Evolutionary conservation across 2,329 filamentous ascomycete species (phyloP).

Genomic region (Microdochium bolleyi): DNA sequence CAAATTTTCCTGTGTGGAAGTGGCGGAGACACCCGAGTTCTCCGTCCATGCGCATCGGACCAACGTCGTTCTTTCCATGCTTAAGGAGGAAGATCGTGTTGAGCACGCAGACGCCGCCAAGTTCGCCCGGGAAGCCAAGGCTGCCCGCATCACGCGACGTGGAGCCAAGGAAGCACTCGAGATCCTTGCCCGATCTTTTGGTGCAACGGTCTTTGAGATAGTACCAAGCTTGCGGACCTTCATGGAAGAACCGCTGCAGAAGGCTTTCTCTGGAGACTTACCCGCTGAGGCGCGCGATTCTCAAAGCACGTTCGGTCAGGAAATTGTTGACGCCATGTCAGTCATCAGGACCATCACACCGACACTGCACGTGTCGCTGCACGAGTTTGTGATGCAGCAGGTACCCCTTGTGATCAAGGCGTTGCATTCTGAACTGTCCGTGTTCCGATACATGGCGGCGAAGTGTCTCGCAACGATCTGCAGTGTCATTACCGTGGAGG

Average conservation of each 20-base stretch:
- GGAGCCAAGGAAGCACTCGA: conserved; percentile 93
- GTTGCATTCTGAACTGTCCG: conserved; percentile 78
- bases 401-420: conserved; percentile 83
- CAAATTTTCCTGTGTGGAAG: conserved; percentile 97
- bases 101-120: conserved; percentile 87
- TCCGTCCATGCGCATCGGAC: conserved; percentile 72
- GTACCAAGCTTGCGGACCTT: conserved; percentile 75
- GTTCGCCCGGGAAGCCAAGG: conserved; percentile 82
- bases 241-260: conserved; percentile 73
- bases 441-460: conserved; percentile 92
- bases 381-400: conserved; percentile 74
- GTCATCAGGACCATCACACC: conserved; percentile 87
- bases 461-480: conserved; percentile 97
- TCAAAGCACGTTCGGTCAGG: conserved; percentile 72
- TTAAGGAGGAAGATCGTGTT: conserved; percentile 92
- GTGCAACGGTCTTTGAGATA: conserved; percentile 65
- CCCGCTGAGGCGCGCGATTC: conserved; percentile 67
- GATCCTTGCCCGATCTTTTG: conserved; percentile 75
- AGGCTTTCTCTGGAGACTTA: conserved; percentile 65
- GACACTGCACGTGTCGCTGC: conserved; percentile 69
- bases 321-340: conserved; percentile 89
- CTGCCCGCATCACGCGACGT: conserved; percentile 80
- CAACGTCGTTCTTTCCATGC: conserved; percentile 79
- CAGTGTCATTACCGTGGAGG: conserved; percentile 89
- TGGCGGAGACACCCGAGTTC: conserved; percentile 95